Conservation (phyloP, 2,329 filamentous ascomycete genomes). For the Passalora sequoiae region DNA sequence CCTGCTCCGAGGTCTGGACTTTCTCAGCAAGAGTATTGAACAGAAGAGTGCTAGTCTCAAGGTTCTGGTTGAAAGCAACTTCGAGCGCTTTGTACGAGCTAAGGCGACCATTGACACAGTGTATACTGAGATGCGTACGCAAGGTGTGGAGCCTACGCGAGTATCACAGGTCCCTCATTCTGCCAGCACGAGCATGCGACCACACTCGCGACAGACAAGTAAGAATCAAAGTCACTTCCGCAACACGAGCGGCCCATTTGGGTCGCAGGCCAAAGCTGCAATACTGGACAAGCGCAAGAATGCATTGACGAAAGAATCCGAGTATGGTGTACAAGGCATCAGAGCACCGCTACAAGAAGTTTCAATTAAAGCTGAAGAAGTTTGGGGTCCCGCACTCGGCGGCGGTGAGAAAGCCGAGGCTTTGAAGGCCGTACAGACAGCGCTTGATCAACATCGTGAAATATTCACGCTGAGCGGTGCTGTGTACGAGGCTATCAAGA, state of each 20-base stretch:
- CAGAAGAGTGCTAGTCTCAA: conserved; percentile 97
- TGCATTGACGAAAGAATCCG: conserved; percentile 84
- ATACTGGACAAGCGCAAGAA: conserved; percentile 69
- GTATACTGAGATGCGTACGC: conserved; percentile 85
- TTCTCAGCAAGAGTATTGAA: conserved; percentile 85
- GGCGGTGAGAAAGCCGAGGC: conserved; percentile 87
- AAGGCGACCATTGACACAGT: conserved; percentile 99
- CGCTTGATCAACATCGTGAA: conserved; percentile 72
- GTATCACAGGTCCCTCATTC: conserved; percentile 15
- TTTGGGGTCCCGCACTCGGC: conserved; percentile 91
- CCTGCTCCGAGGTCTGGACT: conserved; percentile 74
- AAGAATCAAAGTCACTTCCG: conserved; percentile 48
- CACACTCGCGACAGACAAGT: conserved; percentile 63
- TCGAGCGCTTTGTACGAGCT: conserved; percentile 93
- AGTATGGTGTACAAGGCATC: conserved; percentile 83
- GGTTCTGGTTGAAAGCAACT: conserved; percentile 93
- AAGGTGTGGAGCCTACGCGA: conserved; percentile 53
- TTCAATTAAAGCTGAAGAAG: conserved; percentile 88
- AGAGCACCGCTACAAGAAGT: conserved; percentile 83
- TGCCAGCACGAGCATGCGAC: conserved; percentile 25
- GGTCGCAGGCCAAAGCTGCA: conserved; percentile 34
- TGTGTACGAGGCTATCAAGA: conserved; percentile 78
- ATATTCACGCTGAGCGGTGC: conserved; percentile 75
- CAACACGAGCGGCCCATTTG: conserved; percentile 34
- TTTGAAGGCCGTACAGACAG: conserved; percentile 69